A percentile compares a stretch with the other conserved stretches of the same genome.
phyloP scores from a whole-genome alignment of 2,329 filamentous ascomycete species.

The Pyrenophora graminea region DNA sequence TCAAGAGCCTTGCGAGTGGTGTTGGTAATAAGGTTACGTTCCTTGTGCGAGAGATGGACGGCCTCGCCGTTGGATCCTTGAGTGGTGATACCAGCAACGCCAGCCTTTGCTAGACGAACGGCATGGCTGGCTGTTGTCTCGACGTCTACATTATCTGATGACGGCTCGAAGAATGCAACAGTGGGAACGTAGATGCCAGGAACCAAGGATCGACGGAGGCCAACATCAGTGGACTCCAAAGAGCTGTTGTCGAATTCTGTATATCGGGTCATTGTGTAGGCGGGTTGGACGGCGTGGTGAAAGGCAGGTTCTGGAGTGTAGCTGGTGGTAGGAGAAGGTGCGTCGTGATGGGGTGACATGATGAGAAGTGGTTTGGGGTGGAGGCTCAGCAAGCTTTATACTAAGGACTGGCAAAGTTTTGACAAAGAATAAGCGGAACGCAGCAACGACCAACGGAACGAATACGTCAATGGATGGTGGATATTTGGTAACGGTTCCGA shows the following conservation, averaged over 20 bases:
- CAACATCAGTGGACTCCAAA: conserved; percentile 41
- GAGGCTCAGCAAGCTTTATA: conserved; percentile 34
- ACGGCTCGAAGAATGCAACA: conserved; percentile 50
- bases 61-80: conserved; percentile 85
- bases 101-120: conserved; percentile 71
- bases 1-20: conserved; percentile 73
- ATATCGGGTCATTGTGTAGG: conserved; percentile 42
- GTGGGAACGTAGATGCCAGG: conserved; percentile 53
- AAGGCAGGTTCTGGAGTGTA: conserved; percentile 35
- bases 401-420: conserved; percentile 31
- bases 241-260: conserved; percentile 47
- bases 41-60: conserved; percentile 72
- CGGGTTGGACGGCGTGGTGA: conserved; percentile 42
- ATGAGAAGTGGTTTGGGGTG: conserved; percentile 14
- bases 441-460: conserved; percentile 35
- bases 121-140: conserved; percentile 53
- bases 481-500: conserved; percentile 30
- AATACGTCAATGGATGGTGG: conserved; percentile 42
- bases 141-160: conserved; percentile 49
- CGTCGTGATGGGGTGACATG: conserved; percentile 49
- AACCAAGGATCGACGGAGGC: conserved; percentile 41
- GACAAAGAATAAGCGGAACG: conserved; percentile 40
- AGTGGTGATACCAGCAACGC: conserved; percentile 73
- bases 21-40: conserved; percentile 69
- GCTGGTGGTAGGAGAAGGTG: conserved; percentile 42